Base-by-base conservation (phyloP, 805 yeast species). In the Wickerhamiella brachini region DNA sequence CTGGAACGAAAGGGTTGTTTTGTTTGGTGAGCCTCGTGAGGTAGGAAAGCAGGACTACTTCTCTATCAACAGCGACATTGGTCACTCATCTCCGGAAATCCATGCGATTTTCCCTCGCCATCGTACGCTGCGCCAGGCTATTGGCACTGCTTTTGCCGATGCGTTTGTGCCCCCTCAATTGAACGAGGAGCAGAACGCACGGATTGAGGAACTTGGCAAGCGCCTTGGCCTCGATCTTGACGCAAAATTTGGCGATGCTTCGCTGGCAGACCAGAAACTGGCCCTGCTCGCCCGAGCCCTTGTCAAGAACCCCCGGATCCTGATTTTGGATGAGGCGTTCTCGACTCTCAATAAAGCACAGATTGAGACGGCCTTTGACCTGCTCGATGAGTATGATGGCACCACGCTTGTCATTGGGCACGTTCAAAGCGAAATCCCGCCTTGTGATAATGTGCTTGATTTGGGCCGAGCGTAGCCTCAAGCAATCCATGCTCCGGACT, bases 281-380 rank as follows among this genome's bases (percentile, higher is more conserved):
- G 78, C 79, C 0, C 68, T 90, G 23, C 81, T 93, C 57, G 67
- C 88, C 22, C 71, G 98, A 51, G 83, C 95, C 1, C 61, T 90
- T 17, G 73, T 86, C 43, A 86, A 85, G 63, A 70, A 77, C 55
- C 98, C 98, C 0, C 76, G 78, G 47, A 68, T 90, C 1, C 70
- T 90, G 49, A 82, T 90, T 46, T 69, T 90, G 2, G 98, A 90
- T 65, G 98, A 90, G 69, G 95, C 97, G 0, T 78, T 90, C 53
- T 85, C 95, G 21, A 94, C 88, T 15, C 85, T 90, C 93, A 85
- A 83, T 41, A 81, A 79, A 49, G 76, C 72, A 20, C 73, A 76
- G 34, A 71, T 81, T 53, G 70, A 70, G 41, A 71, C 68, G 47
- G 83, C 87, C 50, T 80, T 80, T 57, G 68, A 69, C 31, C 57